Percentiles rank a stretch among this genome's conserved stretches.
Conservation (phyloP, 768 basidiomycete genomes). For the Antrodiella citrinella region DNA sequence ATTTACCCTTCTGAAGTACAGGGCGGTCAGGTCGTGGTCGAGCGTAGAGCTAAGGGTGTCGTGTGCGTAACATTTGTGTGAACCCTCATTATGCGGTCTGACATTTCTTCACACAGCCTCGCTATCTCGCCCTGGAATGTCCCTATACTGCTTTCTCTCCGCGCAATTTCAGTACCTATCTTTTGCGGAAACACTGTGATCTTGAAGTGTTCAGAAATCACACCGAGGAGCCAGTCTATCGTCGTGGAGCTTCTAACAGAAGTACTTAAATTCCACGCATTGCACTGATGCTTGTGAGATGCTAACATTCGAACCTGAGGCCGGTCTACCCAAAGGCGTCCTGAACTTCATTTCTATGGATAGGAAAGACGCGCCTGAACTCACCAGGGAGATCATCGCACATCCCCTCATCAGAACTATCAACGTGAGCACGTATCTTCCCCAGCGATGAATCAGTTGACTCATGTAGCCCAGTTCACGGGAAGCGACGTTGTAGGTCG, state of each 20-base stretch:
- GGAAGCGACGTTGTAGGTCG: constrained; percentile 47
- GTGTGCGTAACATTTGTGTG: constrained; percentile 30
- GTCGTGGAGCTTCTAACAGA: constrained; percentile 41
- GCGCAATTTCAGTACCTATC: constrained; percentile 38
- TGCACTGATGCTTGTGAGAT: too few species aligned
- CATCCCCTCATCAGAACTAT: constrained; percentile 46
- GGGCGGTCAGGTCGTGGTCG: constrained; percentile 35
- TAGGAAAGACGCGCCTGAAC: constrained; percentile 31
- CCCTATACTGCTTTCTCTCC: constrained; percentile 35
- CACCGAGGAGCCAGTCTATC: constrained; percentile 38
- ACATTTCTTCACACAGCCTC: too few species aligned
- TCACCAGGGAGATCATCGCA: constrained; percentile 45
- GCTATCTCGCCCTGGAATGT: constrained; percentile 53
- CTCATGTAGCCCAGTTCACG: constrained; percentile 33
- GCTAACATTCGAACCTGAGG: too few species aligned
- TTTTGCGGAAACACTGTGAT: constrained; percentile 52
- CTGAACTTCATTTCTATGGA: constrained; percentile 47
- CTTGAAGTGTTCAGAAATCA: constrained; percentile 43
- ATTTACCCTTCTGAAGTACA: constrained; percentile 34
- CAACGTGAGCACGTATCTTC: constrained; percentile 30
- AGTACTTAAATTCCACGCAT: constrained; percentile 12
- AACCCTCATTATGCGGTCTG: too few species aligned
- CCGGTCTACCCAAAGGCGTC: constrained; percentile 54
- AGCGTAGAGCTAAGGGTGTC: constrained; percentile 43
- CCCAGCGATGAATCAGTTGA: not conserved